These are phyloP conservation scores for Plasmodium vivax DNA, from an alignment of 169 alveolate genomes.

Conservation along the genomic window DNA sequence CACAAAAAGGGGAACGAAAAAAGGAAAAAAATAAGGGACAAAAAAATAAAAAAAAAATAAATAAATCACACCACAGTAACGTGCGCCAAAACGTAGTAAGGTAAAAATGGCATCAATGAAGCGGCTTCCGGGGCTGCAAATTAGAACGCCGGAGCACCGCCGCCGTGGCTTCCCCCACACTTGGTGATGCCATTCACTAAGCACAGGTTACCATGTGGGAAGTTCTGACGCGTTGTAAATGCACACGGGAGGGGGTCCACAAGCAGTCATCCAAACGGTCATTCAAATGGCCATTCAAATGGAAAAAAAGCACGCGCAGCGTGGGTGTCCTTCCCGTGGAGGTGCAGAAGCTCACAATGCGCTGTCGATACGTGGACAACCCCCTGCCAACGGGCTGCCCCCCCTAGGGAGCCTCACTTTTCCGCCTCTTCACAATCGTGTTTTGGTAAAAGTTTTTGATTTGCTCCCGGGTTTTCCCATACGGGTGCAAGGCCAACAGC, in stretches of 20 bases:
- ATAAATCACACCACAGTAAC: neutral
- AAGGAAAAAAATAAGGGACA: neutral
- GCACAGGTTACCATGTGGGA: neutral
- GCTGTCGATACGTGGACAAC: neutral
- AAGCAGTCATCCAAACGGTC: neutral
- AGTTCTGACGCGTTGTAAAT: neutral
- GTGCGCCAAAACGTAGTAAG: neutral
- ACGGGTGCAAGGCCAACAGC: slow-evolving; percentile 54
- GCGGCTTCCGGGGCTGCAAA: neutral
- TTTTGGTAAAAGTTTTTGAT: slow-evolving; percentile 78
- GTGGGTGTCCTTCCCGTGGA: neutral
- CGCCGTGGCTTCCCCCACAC: neutral
- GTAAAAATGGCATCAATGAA: neutral
- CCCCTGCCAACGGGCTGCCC: neutral
- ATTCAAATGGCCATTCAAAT: neutral
- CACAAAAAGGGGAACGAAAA: neutral
- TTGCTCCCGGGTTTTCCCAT: slow-evolving; percentile 78
- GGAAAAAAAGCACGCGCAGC: neutral
- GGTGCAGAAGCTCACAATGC: neutral
- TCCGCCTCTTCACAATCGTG: slow-evolving; percentile 26
- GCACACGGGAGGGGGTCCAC: neutral
- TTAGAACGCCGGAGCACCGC: neutral
- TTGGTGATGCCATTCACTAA: neutral
- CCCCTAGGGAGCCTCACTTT: slow-evolving; percentile 1
- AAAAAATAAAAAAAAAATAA: neutral